A percentile compares a stretch with the other conserved stretches of the same genome.
Conservation (phyloP, 1,284 basidiomycete genomes). For the Sphagnurus paluster region DNA sequence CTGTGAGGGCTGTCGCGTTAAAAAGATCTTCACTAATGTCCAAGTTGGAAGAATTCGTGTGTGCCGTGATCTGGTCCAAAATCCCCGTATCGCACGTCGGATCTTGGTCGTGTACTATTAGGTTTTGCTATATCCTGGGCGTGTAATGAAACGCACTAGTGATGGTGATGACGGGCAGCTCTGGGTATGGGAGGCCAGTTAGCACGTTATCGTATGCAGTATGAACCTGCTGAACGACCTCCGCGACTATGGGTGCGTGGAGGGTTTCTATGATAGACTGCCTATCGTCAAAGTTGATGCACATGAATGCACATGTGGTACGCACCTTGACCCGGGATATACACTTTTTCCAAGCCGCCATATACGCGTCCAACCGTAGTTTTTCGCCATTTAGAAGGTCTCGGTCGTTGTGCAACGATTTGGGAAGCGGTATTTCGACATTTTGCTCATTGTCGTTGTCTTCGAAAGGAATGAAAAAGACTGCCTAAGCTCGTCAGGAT, state of each 20-base stretch:
- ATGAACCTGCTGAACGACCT: conserved; percentile 40
- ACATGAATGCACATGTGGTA: not conserved
- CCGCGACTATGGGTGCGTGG: conserved; percentile 42
- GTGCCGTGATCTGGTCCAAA: conserved; percentile 42
- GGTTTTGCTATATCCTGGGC: not conserved
- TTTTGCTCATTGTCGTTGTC: conserved; percentile 13
- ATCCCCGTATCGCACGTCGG: conserved; percentile 41
- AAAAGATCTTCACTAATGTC: conserved; percentile 24
- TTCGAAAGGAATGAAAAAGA: conserved; percentile 31
- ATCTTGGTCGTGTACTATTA: conserved; percentile 21
- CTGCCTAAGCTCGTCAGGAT: conserved; percentile 20
- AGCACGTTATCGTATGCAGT: conserved; percentile 39
- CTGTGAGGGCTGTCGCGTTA: conserved; percentile 33
- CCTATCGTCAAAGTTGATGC: not conserved
- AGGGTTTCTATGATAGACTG: conserved; percentile 46
- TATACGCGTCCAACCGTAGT: conserved; percentile 48
- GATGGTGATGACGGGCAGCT: conserved; percentile 56
- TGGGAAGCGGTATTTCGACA: conserved; percentile 6
- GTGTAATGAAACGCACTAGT: conserved; percentile 46
- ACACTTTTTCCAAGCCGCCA: conserved; percentile 49
- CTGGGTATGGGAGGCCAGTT: conserved; percentile 49
- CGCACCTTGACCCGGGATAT: conserved; percentile 47
- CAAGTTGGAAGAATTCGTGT: conserved; percentile 33
- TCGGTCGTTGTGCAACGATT: conserved; percentile 23
- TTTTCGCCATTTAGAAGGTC: conserved; percentile 43